These are phyloP conservation scores for Brettanomyces anomalus DNA, from an alignment of 805 yeast species.

Conservation along the genomic window DNA sequence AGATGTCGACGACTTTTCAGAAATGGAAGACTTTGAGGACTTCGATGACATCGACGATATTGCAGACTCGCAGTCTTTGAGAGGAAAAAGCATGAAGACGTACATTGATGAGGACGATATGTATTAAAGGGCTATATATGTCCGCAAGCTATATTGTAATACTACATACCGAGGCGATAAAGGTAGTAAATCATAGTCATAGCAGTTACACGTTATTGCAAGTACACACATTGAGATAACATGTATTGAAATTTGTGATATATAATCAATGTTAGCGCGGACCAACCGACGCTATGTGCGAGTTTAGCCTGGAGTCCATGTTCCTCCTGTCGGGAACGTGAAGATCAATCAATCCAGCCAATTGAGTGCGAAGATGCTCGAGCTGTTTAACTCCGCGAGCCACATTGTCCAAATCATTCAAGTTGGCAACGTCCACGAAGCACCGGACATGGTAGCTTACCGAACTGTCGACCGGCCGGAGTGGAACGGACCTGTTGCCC, in stretches of 20 bases:
- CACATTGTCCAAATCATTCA: conserved; percentile 69
- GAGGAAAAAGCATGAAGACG: conserved; percentile 8
- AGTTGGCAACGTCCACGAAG: conserved; percentile 57
- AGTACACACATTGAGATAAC: too few species aligned
- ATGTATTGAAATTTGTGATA: too few species aligned
- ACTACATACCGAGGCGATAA: too few species aligned
- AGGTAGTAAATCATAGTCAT: too few species aligned
- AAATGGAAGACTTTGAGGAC: conserved; percentile 9
- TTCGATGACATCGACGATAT: conserved; percentile 11
- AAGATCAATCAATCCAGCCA: conserved; percentile 59
- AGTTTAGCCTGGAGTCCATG: conserved; percentile 67
- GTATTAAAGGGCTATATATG: too few species aligned
- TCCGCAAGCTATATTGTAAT: too few species aligned
- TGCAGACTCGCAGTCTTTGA: conserved; percentile 6
- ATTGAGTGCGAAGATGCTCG: conserved; percentile 50
- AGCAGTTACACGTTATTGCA: too few species aligned
- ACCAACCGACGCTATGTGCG: conserved; percentile 15
- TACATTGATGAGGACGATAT: conserved; percentile 12
- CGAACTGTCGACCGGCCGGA: conserved; percentile 33
- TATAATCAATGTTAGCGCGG: not conserved
- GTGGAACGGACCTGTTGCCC: conserved; percentile 4
- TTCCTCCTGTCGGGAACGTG: conserved; percentile 68
- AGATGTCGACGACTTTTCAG: not conserved
- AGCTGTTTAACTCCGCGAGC: conserved; percentile 58
- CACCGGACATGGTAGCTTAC: conserved; percentile 53